Conservation (phyloP, 495 filamentous ascomycete species). For the Halenospora varia region DNA sequence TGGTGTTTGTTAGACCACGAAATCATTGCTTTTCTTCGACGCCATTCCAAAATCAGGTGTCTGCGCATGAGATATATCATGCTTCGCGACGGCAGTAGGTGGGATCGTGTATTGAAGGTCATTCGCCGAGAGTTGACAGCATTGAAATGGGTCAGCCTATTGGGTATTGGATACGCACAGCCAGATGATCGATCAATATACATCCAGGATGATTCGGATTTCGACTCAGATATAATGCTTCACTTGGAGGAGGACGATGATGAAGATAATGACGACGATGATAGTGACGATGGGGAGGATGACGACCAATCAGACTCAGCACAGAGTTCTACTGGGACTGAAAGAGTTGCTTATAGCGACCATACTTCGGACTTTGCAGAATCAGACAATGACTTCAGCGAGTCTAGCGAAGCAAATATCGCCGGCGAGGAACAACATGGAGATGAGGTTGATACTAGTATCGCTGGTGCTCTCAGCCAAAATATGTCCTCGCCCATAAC, state of each 20-base stretch:
- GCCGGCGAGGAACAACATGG: no score
- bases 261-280: constrained; percentile 11
- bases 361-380: no score
- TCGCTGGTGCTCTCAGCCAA: no score
- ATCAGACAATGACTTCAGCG: no score
- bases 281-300: constrained; percentile 4
- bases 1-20: constrained; percentile 59
- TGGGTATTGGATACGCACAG: constrained; percentile 55
- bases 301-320: no score
- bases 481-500: no score
- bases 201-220: constrained; percentile 33
- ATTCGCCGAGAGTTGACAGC: constrained; percentile 53
- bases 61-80: constrained; percentile 54
- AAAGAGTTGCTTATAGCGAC: no score
- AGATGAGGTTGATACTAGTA: no score
- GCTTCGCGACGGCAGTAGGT: constrained; percentile 53
- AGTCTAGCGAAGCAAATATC: no score
- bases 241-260: neutral
- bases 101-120: constrained; percentile 55
- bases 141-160: constrained; percentile 57
- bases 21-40: constrained; percentile 51
- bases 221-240: constrained; percentile 18
- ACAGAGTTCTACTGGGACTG: no score
- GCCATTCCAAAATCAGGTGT: constrained; percentile 54
- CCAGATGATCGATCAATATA: constrained; percentile 7